Evolutionary conservation across 2,329 filamentous ascomycete genomes (phyloP).

Genomic region (Gyromitra esculenta): DNA sequence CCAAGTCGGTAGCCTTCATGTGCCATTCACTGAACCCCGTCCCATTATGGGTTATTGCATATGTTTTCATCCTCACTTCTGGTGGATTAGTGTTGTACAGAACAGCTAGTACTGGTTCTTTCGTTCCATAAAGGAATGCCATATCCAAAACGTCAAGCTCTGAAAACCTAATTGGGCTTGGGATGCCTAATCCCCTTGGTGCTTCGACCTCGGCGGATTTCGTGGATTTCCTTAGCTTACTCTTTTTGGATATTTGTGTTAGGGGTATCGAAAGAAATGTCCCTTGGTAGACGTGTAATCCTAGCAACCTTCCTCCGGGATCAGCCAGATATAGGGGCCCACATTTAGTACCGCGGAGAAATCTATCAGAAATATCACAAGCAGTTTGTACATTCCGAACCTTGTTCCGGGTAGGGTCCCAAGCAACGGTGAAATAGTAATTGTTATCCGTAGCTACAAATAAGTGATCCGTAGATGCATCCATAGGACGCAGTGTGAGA

Average conservation of each 20-base stretch:
- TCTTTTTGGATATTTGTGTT: constrained; percentile 46
- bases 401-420: constrained; percentile 74
- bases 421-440: constrained; percentile 80
- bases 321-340: constrained; percentile 56
- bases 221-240: constrained; percentile 43
- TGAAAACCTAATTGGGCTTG: constrained; percentile 70
- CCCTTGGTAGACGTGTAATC: constrained; percentile 57
- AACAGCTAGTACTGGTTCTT: constrained; percentile 71
- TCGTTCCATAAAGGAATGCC: constrained; percentile 69
- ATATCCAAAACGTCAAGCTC: constrained; percentile 75
- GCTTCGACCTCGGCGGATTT: constrained; percentile 62
- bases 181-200: constrained; percentile 69
- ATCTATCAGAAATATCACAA: constrained; percentile 55
- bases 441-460: constrained; percentile 92
- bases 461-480: constrained; percentile 80
- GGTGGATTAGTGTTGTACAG: constrained; percentile 71
- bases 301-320: constrained; percentile 55
- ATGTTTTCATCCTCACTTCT: constrained; percentile 61
- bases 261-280: constrained; percentile 56
- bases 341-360: constrained; percentile 54
- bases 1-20: constrained; percentile 66
- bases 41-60: constrained; percentile 54
- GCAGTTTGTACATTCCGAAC: constrained; percentile 69
- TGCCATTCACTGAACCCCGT: constrained; percentile 65
- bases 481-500: constrained; percentile 78